Base-by-base conservation (phyloP, 2,329 filamentous ascomycete genomes). In the Monosporascus sp. region DNA sequence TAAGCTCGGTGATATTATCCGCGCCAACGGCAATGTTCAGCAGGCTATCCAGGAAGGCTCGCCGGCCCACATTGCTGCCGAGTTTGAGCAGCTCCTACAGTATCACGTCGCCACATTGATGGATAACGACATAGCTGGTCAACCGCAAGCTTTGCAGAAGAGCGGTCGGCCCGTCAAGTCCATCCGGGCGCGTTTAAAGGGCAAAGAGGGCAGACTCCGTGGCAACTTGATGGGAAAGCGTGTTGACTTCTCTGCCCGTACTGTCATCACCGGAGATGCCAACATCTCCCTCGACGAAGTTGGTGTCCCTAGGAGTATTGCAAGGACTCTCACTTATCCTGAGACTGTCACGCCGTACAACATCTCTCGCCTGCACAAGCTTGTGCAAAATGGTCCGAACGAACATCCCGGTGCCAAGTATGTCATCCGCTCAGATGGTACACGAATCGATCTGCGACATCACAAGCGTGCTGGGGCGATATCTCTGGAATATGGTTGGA, bases 171-270 rank as follows among this genome's bases (percentile, higher is more conserved):
- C 95, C 1, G 88, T 99, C 62, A 99, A 99, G 77, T 91, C 94
- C 17, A 96, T 99, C 60, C 89, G 95, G 64, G 91, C 91, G 56
- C 92, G 94, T 74, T 80, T 99, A 70, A 99, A 99, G 85, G 95
- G 95, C 58, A 99, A 99, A 75, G 94, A 99, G 70, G 94, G 94
- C 63, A 91, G 94, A 79, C 84, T 99, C 24, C 88, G 94, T 76
- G 94, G 95, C 69, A 99, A 99, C 73, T 78, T 99, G 79, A 99
- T 99, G 95, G 94, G 94, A 59, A 99, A 99, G 76, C 91, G 92
- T 84, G 94, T 99, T 56, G 94, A 99, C 70, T 99, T 99, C 68
- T 99, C 95, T 0, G 95, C 95, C 38, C 94, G 94, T 86, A 99
- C 95, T 35, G 94, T 99, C 76, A 99, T 99, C 71, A 99, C 95